These are phyloP conservation scores for Hypomyces perniciosus DNA, from an alignment of 2,329 filamentous ascomycete species.

Conservation along the genomic window DNA sequence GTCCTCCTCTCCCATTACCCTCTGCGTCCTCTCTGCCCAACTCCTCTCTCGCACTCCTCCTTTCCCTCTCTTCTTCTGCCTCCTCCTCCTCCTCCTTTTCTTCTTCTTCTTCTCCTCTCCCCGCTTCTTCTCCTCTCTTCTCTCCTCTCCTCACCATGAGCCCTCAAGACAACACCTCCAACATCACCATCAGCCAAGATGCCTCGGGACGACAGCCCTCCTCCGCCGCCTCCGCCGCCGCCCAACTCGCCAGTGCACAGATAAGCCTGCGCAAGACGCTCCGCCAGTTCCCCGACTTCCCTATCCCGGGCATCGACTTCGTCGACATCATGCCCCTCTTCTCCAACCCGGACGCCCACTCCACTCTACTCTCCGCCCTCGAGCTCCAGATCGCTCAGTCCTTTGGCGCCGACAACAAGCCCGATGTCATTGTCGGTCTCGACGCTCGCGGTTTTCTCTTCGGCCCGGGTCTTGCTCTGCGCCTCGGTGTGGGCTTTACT, in stretches of 20 bases:
- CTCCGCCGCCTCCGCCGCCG: constrained; percentile 54
- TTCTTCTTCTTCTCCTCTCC: constrained; percentile 17
- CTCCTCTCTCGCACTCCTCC: constrained; percentile 22
- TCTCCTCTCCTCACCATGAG: constrained; percentile 30
- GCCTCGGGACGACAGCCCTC: constrained; percentile 58
- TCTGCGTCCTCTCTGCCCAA: constrained; percentile 13
- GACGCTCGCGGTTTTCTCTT: constrained; percentile 96
- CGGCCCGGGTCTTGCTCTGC: constrained; percentile 79
- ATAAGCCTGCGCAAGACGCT: constrained; percentile 66
- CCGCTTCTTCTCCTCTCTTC: constrained; percentile 19
- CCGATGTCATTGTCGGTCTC: constrained; percentile 87
- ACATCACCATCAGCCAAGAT: constrained; percentile 39
- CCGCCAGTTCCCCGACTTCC: constrained; percentile 87
- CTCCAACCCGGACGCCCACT: constrained; percentile 67
- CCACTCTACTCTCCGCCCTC: constrained; percentile 73
- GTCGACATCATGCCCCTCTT: constrained; percentile 98
- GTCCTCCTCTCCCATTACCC: constrained; percentile 9
- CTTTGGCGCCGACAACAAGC: constrained; percentile 53
- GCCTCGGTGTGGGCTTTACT: constrained; percentile 78
- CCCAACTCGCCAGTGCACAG: constrained; percentile 63
- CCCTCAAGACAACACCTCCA: constrained; percentile 15
- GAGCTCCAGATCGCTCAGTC: constrained; percentile 70
- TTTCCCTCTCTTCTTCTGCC: constrained; percentile 21
- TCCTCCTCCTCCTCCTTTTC: constrained; percentile 22
- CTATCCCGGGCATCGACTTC: constrained; percentile 86